Percentiles rank a stretch among this genome's conserved stretches.
These are phyloP conservation scores for Kodamaea anthophila DNA, from an alignment of 1,139 yeast species.

Conservation along the genomic window DNA sequence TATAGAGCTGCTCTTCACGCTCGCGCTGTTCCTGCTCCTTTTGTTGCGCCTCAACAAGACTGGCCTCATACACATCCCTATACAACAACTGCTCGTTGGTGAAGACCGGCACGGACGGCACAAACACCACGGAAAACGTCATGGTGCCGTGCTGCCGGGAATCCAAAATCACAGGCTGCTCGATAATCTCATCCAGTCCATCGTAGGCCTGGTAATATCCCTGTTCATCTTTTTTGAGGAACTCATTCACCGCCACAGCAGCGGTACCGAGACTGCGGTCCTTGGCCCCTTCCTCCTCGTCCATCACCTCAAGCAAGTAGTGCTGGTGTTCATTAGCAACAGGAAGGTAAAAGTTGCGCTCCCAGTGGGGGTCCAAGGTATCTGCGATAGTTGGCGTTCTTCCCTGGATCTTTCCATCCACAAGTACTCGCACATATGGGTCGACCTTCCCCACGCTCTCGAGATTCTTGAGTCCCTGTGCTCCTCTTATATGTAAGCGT, in stretches of 20 bases:
- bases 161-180: constrained; percentile 41
- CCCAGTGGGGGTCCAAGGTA: constrained; percentile 50
- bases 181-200: constrained; percentile 41
- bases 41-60: constrained; percentile 25
- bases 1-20: constrained; percentile 43
- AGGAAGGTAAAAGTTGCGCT: constrained; percentile 57
- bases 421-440: constrained; percentile 57
- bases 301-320: constrained; percentile 53
- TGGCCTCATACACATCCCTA: constrained; percentile 27
- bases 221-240: constrained; percentile 38
- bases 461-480: constrained; percentile 50
- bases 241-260: constrained; percentile 44
- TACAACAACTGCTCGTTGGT: constrained; percentile 48
- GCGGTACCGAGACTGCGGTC: constrained; percentile 62
- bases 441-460: constrained; percentile 67
- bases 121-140: constrained; percentile 52
- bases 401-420: constrained; percentile 53
- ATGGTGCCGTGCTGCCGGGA: constrained; percentile 45
- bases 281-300: constrained; percentile 55
- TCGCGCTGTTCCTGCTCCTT: constrained; percentile 30
- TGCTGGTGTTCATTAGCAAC: constrained; percentile 57
- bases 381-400: constrained; percentile 53
- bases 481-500: constrained; percentile 52
- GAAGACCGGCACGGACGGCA: constrained; percentile 59
- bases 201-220: constrained; percentile 48